Conservation (phyloP, 768 basidiomycete species). For the Podaxis carcinomalis region DNA sequence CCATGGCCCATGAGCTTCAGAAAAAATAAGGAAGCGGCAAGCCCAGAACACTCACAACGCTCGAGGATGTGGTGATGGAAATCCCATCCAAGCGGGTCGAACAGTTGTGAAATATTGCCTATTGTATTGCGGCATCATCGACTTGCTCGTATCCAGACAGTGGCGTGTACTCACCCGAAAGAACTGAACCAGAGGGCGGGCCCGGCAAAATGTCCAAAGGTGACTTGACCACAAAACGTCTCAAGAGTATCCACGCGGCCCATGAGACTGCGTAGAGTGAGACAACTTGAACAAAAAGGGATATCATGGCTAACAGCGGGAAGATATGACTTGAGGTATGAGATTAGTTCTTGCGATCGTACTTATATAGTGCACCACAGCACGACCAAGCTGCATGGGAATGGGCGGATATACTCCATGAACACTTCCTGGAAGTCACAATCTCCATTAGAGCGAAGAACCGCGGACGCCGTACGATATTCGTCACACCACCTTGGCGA, state of each 20-base stretch:
- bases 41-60: conserved; percentile 23
- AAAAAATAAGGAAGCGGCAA: no score
- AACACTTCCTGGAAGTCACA: no score
- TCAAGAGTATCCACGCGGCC: background rate
- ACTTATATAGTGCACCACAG: no score
- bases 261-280: background rate
- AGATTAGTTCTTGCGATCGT: no score
- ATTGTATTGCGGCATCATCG: background rate
- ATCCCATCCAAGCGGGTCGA: conserved; percentile 29
- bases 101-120: conserved; percentile 32
- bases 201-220: background rate
- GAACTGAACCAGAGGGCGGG: background rate
- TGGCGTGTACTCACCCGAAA: background rate
- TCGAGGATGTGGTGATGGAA: conserved; percentile 30
- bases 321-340: no score
- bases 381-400: no score
- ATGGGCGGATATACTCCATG: no score
- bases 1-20: no score
- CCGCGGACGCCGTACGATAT: no score
- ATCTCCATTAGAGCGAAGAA: no score
- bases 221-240: background rate
- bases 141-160: background rate
- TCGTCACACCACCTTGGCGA: no score
- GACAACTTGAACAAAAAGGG: background rate
- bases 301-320: no score